A percentile compares a stretch with the other conserved stretches of the same genome.
These are phyloP conservation scores for Saccharomycopsis sp. DNA, from an alignment of 805 yeast species.

Conservation along the genomic window DNA sequence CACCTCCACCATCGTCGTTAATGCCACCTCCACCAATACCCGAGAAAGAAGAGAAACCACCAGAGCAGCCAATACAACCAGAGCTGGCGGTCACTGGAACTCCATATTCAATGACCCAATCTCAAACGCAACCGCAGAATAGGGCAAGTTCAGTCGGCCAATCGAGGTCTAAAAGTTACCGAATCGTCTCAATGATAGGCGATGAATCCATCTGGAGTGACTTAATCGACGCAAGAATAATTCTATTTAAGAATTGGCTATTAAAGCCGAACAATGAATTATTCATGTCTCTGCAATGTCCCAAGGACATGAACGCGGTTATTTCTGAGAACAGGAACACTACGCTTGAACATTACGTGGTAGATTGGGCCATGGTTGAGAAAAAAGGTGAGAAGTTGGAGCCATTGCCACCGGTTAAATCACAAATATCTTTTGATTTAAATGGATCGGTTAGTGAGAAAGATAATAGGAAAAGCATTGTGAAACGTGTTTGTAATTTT, in stretches of 20 bases:
- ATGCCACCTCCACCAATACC: no score
- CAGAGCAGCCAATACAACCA: no score
- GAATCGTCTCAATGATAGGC: conserved; percentile 11
- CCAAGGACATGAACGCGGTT: neutral
- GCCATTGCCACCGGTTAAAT: no score
- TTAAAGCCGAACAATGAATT: conserved; percentile 7
- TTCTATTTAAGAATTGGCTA: conserved; percentile 15
- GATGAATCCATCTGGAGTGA: conserved; percentile 17
- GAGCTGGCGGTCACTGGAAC: no score
- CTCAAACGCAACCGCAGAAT: no score
- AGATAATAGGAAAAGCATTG: neutral
- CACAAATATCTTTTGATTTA: no score
- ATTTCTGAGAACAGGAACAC: neutral
- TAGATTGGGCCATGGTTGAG: conserved; percentile 19
- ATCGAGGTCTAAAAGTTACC: neutral
- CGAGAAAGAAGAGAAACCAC: no score
- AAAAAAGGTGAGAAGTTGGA: conserved; percentile 1
- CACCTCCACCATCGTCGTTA: no score
- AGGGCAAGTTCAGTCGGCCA: no score
- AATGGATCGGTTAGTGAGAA: neutral
- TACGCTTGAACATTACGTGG: neutral
- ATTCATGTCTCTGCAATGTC: neutral
- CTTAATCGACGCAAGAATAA: conserved; percentile 15
- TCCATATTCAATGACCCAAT: no score
- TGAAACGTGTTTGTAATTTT: conserved; percentile 6